A percentile compares a stretch with the other conserved stretches of the same genome.
These are phyloP conservation scores for Actinomucor elegans DNA, from an alignment of 371 early-diverging fungal genomes.

Conservation along the genomic window DNA sequence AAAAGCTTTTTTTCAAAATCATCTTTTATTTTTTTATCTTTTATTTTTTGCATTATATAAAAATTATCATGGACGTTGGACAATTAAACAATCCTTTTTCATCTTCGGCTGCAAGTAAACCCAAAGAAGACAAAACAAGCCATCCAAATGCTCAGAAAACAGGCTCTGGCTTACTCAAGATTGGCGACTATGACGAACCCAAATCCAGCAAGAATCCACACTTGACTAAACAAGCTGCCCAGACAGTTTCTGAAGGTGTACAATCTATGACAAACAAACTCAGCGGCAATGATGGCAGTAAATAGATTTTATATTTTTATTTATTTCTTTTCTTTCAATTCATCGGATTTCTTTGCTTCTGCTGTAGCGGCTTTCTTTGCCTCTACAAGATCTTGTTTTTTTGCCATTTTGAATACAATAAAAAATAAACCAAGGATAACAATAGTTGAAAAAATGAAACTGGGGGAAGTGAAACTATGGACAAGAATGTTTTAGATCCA, in stretches of 20 bases:
- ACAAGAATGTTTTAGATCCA: not conserved
- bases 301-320: not conserved
- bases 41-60: not conserved
- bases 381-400: conserved; percentile 19
- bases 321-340: conserved; percentile 14
- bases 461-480: conserved; percentile 25
- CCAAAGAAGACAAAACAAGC: not conserved
- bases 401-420: conserved; percentile 14
- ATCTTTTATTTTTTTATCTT: not conserved
- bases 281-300: not conserved
- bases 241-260: conserved; percentile 4
- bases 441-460: conserved; percentile 25
- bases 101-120: too few species aligned
- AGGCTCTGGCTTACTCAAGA: conserved; percentile 28
- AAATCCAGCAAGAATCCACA: not conserved
- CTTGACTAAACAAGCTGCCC: conserved; percentile 1
- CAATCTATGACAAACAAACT: conserved; percentile 5
- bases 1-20: not conserved
- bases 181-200: conserved; percentile 42
- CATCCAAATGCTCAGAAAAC: conserved; percentile 1
- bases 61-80: conserved; percentile 41
- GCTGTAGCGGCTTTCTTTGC: conserved; percentile 2
- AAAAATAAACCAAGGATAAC: conserved; percentile 20
- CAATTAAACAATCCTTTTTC: conserved; percentile 34
- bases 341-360: conserved; percentile 3